phyloP scores from a whole-genome alignment of 257 asterid species.

The Henckelia pumila region DNA sequence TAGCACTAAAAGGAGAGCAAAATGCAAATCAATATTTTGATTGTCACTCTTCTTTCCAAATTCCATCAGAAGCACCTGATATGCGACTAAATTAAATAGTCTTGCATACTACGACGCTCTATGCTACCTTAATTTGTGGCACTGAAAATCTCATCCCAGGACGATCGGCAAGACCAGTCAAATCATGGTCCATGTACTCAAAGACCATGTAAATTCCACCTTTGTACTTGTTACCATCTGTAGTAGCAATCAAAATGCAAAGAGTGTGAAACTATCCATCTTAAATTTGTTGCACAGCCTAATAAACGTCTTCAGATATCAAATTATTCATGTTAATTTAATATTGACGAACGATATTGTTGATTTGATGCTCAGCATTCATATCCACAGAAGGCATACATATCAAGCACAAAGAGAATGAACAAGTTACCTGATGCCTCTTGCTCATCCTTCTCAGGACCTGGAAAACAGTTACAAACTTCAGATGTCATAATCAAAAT shows the following conservation, averaged over 20 bases:
- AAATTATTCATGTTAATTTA: background rate
- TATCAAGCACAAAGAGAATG: conserved; percentile 10
- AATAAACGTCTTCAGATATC: background rate
- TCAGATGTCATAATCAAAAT: conserved; percentile 23
- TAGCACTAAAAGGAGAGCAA: conserved; percentile 64
- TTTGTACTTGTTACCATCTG: conserved; percentile 83
- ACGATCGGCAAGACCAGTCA: conserved; percentile 93
- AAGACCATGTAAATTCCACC: conserved; percentile 97
- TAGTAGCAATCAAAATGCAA: conserved; percentile 23
- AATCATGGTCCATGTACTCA: conserved; percentile 92
- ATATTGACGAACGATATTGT: background rate
- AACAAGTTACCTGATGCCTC: conserved; percentile 50
- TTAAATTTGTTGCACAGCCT: conserved; percentile 8
- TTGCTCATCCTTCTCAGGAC: conserved; percentile 79
- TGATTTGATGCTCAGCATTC: background rate
- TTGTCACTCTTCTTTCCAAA: conserved; percentile 38
- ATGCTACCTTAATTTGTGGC: conserved; percentile 77
- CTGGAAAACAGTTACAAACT: conserved; percentile 37
- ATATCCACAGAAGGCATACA: conserved; percentile 2
- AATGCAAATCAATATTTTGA: conserved; percentile 44
- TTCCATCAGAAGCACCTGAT: conserved; percentile 34
- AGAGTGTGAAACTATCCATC: conserved; percentile 11
- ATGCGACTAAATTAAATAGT: conserved; percentile 23
- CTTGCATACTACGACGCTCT: conserved; percentile 18
- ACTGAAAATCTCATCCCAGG: conserved; percentile 86